Evolutionary conservation across 352 stramenopile species (phyloP).

Genomic region (Pythium pyrilobum): DNA sequence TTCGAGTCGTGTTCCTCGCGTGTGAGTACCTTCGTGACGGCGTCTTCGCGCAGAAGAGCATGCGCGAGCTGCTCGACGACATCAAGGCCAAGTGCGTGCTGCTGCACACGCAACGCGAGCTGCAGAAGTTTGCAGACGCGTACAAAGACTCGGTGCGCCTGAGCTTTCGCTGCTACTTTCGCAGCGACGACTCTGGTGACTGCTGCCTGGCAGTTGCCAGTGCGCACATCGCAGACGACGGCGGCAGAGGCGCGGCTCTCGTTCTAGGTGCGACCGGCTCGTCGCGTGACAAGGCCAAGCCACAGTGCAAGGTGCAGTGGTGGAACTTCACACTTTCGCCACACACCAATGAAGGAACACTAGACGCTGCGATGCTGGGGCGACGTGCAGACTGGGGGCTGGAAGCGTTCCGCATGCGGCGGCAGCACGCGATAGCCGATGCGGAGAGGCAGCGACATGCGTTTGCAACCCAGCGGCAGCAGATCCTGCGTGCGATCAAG

Average conservation of each 20-base stretch:
- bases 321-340: not conserved
- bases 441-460: not conserved
- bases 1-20: slow-evolving; percentile 3
- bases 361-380: not conserved
- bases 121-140: slow-evolving; percentile 3
- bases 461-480: not conserved
- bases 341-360: not conserved
- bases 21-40: slow-evolving; percentile 12
- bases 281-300: too few relatives aligned
- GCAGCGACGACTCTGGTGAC: not conserved
- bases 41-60: slow-evolving; percentile 21
- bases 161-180: slow-evolving; percentile 11
- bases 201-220: too few relatives aligned
- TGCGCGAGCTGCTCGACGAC: slow-evolving; percentile 20
- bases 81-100: slow-evolving; percentile 9
- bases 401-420: not conserved
- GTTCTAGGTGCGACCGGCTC: too few relatives aligned
- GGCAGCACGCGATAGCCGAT: not conserved
- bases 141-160: slow-evolving; percentile 15
- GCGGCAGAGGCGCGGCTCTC: too few relatives aligned
- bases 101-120: slow-evolving; percentile 9
- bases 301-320: not conserved
- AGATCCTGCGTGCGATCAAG: not conserved
- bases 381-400: not conserved
- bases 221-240: too few relatives aligned